Evolutionary conservation across 2,329 filamentous ascomycete genomes (phyloP).

Genomic region (Pyricularia sp.): DNA sequence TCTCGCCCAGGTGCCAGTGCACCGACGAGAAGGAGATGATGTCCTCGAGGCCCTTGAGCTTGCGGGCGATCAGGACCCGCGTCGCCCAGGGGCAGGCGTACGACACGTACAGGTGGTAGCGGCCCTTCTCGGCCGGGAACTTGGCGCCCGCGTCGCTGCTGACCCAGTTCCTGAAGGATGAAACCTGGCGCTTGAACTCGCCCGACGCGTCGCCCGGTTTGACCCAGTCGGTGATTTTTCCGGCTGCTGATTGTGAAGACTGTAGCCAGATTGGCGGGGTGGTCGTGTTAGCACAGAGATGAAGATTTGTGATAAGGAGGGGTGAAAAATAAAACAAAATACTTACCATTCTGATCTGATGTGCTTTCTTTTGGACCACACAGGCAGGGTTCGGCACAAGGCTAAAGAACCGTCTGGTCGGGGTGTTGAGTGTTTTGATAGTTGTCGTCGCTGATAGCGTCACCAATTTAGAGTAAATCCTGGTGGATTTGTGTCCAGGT

Average conservation of each 20-base stretch:
- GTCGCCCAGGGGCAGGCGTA: conserved; percentile 94
- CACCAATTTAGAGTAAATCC: background rate
- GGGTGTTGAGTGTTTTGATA: background rate
- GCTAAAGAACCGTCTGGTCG: background rate
- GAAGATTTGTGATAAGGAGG: background rate
- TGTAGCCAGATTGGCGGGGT: background rate
- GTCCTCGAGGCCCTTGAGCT: conserved; percentile 84
- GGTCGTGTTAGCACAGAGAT: background rate
- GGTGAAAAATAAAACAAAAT: background rate
- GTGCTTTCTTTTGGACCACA: background rate
- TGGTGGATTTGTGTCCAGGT: background rate
- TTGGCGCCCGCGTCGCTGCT: conserved; percentile 56
- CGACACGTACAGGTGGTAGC: conserved; percentile 91
- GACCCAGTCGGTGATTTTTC: conserved; percentile 73
- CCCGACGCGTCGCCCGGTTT: conserved; percentile 62
- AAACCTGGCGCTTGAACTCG: conserved; percentile 84
- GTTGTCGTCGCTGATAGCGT: background rate
- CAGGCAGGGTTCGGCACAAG: background rate
- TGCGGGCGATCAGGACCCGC: conserved; percentile 72
- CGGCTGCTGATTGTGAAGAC: conserved; percentile 3
- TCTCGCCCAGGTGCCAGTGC: conserved; percentile 72
- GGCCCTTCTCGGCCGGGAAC: conserved; percentile 74
- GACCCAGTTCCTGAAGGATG: conserved; percentile 71
- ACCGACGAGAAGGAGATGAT: conserved; percentile 70
- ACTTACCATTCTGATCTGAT: background rate